A percentile compares a stretch with the other conserved stretches of the same genome.
These are phyloP conservation scores for Neofusicoccum umdonicola DNA, from an alignment of 2,329 filamentous ascomycete genomes.

Conservation along the genomic window DNA sequence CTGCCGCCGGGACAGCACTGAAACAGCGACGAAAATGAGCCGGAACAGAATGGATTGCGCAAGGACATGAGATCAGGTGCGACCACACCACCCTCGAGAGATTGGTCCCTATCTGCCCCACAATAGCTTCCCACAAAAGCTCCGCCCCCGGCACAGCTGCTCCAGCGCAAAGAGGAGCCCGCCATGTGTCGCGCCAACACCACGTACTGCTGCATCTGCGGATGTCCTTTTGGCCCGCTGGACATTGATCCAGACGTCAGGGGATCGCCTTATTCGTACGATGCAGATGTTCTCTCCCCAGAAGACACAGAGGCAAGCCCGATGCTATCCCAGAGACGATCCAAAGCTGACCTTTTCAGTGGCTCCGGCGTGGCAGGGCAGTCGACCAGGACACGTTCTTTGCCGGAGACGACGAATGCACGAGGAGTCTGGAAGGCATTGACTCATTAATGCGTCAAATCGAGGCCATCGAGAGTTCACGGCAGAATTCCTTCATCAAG, in stretches of 20 bases:
- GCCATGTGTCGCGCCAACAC: constrained; percentile 6
- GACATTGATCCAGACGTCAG: background rate
- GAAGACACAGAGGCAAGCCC: background rate
- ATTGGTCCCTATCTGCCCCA: constrained; percentile 4
- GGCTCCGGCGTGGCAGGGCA: background rate
- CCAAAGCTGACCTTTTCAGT: background rate
- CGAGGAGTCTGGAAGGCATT: background rate
- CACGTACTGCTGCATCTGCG: constrained; percentile 15
- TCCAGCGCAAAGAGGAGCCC: background rate
- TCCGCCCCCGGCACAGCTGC: background rate
- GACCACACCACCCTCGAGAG: constrained; percentile 14
- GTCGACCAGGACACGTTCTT: background rate
- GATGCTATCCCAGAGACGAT: too few relatives aligned
- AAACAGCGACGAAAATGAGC: constrained; percentile 4
- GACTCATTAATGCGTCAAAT: background rate
- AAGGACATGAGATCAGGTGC: constrained; percentile 9
- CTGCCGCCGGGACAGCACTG: background rate
- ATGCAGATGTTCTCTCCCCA: background rate
- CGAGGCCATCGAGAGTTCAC: background rate
- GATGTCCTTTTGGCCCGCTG: background rate
- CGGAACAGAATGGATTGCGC: constrained; percentile 2
- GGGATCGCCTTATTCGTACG: constrained; percentile 1
- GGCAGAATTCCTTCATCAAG: background rate
- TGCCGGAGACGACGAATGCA: background rate
- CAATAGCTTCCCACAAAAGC: constrained; percentile 9